phyloP scores from a whole-genome alignment of 192 early-diverging fungal species.

The Backusella mclennaniae region DNA sequence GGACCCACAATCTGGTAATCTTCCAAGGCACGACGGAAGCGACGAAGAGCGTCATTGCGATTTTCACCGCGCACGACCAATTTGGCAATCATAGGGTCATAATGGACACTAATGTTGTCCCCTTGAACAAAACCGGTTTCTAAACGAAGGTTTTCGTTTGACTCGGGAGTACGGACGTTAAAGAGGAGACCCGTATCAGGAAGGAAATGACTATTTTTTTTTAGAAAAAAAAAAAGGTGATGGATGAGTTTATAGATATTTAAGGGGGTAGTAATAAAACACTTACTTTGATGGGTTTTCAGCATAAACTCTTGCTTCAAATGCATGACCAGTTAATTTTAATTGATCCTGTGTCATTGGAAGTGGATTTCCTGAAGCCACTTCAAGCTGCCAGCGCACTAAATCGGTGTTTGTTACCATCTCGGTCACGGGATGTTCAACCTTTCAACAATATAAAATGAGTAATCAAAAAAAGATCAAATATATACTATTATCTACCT shows the following conservation, averaged over 20 bases:
- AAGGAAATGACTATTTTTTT: constrained; percentile 67
- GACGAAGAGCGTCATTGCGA: constrained; percentile 79
- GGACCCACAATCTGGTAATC: constrained; percentile 90
- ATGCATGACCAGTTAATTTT: constrained; percentile 80
- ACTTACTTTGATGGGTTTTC: constrained; percentile 83
- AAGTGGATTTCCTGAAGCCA: constrained; percentile 87
- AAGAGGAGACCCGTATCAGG: constrained; percentile 91
- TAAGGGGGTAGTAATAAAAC: background rate
- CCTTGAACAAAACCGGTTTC: constrained; percentile 94
- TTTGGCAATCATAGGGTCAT: constrained; percentile 97
- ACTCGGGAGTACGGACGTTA: constrained; percentile 69
- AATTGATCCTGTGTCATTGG: constrained; percentile 74
- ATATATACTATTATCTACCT: constrained; percentile 24
- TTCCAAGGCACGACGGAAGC: constrained; percentile 75
- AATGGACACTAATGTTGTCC: constrained; percentile 89
- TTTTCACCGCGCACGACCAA: constrained; percentile 83
- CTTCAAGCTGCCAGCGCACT: constrained; percentile 93
- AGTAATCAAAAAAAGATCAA: background rate
- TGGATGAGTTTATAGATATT: background rate
- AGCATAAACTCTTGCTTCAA: constrained; percentile 97
- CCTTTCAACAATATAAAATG: constrained; percentile 30
- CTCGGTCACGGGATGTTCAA: constrained; percentile 97
- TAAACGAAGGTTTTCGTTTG: constrained; percentile 67
- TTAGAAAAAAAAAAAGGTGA: constrained; percentile 15
- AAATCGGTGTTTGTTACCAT: constrained; percentile 93